A percentile compares a stretch with the other conserved stretches of the same genome.
phyloP scores from a whole-genome alignment of 2,329 filamentous ascomycete species.

The Cladophialophora carrionii region DNA sequence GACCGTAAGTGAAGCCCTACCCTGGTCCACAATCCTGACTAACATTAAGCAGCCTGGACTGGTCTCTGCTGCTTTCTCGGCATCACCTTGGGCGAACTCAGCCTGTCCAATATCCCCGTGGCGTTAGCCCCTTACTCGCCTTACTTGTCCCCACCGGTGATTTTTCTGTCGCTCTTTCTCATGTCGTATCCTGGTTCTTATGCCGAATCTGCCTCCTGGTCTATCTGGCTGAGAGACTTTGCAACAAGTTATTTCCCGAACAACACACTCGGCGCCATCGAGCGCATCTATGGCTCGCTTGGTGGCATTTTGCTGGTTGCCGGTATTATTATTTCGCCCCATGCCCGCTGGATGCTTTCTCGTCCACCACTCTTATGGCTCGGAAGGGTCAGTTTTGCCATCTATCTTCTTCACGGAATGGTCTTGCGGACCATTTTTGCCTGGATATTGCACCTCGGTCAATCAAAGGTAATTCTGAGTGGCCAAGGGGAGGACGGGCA shows the following conservation, averaged over 20 bases:
- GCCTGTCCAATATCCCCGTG: slow-evolving; percentile 47
- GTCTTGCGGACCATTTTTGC: slow-evolving; percentile 63
- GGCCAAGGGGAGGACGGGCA: slow-evolving; percentile 31
- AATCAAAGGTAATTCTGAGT: slow-evolving; percentile 35
- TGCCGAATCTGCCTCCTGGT: slow-evolving; percentile 60
- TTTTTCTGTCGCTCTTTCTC: slow-evolving; percentile 59
- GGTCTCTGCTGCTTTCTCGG: slow-evolving; percentile 62
- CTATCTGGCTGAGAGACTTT: slow-evolving; percentile 39
- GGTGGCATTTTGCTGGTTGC: slow-evolving; percentile 56
- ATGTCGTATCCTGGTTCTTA: slow-evolving; percentile 64
- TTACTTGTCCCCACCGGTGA: slow-evolving; percentile 47
- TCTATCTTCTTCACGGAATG: slow-evolving; percentile 66
- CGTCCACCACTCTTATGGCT: slow-evolving; percentile 63
- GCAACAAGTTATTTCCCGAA: slow-evolving; percentile 48
- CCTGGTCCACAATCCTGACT: neutral
- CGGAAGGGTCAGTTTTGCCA: slow-evolving; percentile 66
- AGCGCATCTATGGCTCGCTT: slow-evolving; percentile 56
- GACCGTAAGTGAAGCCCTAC: slow-evolving; percentile 40
- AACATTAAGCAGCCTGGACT: slow-evolving; percentile 51
- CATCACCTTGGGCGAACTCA: slow-evolving; percentile 62
- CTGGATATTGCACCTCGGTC: slow-evolving; percentile 61
- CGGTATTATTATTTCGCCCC: slow-evolving; percentile 58
- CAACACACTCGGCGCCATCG: slow-evolving; percentile 51
- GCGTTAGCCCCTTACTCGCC: slow-evolving; percentile 50
- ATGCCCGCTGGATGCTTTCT: slow-evolving; percentile 58